Evolutionary conservation across 2,329 filamentous ascomycete species (phyloP), one percentile per base, ranked within the genome.

Genomic region (Fusarium sp.): DNA sequence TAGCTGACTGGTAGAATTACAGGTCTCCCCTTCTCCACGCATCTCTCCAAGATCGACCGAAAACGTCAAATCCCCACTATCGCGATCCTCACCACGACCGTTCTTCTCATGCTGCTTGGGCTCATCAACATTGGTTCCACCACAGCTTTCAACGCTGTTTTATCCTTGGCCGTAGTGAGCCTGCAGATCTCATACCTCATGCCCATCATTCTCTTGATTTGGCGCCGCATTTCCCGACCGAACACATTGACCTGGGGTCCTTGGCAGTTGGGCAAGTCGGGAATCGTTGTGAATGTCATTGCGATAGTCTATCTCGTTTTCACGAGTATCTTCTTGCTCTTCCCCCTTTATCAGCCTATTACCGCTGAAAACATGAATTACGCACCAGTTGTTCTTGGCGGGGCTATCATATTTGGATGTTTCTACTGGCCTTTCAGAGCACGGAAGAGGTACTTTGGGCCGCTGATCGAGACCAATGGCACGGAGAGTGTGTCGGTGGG

Each of bases 91-190:
- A 25, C 27, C 6, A 12, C 54, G 9, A 64, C 65, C 9, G 32
- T 65, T 30, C 40, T 68, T 10, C 33, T 68, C 9, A 27, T 68
- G 15, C 6, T 68, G 6, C 40, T 68, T 2, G 65, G 65, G 4
- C 65, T 65, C 7, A 43, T 68, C 5, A 68, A 68, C 12, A 65
- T 68, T n/a, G 65, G 47, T 20, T 68, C 65, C 11, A 64, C 65
- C 4, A 68, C 65, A 12, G 65, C 65, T 3, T 68, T 68, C n/a
- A 68, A 58, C 12, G 65, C 65, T 3, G 64, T 68, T 11, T 30
- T 68, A 14, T 68, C 65, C 2, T 43, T 68, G 27, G 54, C 65
- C 2, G 65, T 68, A 1, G 65, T 68, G 17, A 58, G 35, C 6
- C 33, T 68, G 20, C 54, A 54, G 10, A n/a, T 65, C 7, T 64